Evolutionary conservation across 1,284 basidiomycete genomes (phyloP), one percentile per base, ranked within the genome.

Genomic region (Ceratobasidium sp.): DNA sequence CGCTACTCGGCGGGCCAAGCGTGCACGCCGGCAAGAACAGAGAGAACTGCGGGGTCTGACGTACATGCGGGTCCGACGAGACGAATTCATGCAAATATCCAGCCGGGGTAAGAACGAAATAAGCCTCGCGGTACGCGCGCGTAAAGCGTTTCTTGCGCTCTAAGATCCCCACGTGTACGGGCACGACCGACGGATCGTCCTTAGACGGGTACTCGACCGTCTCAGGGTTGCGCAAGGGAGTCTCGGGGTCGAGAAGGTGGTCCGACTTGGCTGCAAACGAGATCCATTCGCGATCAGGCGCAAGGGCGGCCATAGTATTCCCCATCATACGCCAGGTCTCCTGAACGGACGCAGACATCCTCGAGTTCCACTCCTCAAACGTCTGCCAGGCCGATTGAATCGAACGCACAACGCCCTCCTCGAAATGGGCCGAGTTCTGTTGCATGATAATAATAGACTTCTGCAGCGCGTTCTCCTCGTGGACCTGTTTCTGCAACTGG

Each of bases 361-460:
- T 93, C 6, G 92, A 89, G 78, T 96, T 93, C 97, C 97, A 99
- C 84, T 99, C 97, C 81, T 97, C 94, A 81, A 95, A 99, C 0
- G 96, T 99, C 78, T 93, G 90, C 97, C 97, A 99, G 0, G 97
- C 96, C 47, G 94, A 96, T 84, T 99, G 96, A 78, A 99, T 91
- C 41, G 95, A 92, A 78, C 95, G 93, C 50, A 99, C 96, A 79
- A 99, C 94, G 76, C 97, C 97, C 80, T 96, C 94, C 84, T 99
- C 97, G 79, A 99, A 99, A 82, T 98, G 93, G 27, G 97, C 97
- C 60, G 93, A 95, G 84, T 98, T 98, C 80, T 98, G 93, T 82
- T 99, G 97, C 90, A 98, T 99, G 83, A 99, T 98, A 81, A 99
- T 93, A 81, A 99, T 94, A n/a, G 93, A 95, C 83, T 99, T 99